phyloP scores from a whole-genome alignment of 2,329 filamentous ascomycete genomes.

The Epichloe sibirici region DNA sequence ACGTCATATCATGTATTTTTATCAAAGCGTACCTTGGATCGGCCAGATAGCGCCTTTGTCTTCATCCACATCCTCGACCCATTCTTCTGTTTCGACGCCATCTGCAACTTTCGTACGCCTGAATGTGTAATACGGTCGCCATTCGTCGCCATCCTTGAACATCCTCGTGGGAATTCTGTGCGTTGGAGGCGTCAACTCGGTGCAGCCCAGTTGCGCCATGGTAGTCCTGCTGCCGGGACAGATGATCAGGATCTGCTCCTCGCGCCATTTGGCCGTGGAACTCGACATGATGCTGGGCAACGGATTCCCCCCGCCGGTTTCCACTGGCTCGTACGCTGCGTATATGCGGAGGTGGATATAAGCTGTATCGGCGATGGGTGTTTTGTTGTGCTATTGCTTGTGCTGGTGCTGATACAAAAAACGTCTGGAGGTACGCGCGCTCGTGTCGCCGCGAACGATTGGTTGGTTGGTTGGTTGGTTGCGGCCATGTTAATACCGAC shows the following conservation, averaged over 20 bases:
- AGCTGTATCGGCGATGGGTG: background rate
- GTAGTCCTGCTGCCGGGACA: conserved; percentile 80
- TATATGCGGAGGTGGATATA: background rate
- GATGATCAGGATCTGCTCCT: conserved; percentile 57
- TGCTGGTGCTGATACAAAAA: background rate
- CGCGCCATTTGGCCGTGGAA: conserved; percentile 47
- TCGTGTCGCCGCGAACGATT: background rate
- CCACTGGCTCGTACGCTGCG: background rate
- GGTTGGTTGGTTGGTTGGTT: background rate
- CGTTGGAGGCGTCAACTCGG: conserved; percentile 82
- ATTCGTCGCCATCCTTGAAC: conserved; percentile 78
- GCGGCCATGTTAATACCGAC: no score
- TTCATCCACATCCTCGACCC: conserved; percentile 79
- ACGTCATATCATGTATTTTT: no score
- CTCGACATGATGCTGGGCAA: conserved; percentile 40
- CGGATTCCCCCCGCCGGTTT: conserved; percentile 1
- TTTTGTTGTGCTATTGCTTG: background rate
- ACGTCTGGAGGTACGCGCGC: background rate
- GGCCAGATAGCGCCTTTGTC: conserved; percentile 86
- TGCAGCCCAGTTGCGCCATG: conserved; percentile 79
- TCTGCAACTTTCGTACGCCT: conserved; percentile 44
- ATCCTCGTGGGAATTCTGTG: conserved; percentile 84
- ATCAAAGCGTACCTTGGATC: conserved; percentile 41
- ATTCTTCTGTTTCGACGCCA: conserved; percentile 48
- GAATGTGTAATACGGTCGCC: conserved; percentile 64